Conservation (phyloP, 2,329 filamentous ascomycete species). For the Hypomyces rosellus region DNA sequence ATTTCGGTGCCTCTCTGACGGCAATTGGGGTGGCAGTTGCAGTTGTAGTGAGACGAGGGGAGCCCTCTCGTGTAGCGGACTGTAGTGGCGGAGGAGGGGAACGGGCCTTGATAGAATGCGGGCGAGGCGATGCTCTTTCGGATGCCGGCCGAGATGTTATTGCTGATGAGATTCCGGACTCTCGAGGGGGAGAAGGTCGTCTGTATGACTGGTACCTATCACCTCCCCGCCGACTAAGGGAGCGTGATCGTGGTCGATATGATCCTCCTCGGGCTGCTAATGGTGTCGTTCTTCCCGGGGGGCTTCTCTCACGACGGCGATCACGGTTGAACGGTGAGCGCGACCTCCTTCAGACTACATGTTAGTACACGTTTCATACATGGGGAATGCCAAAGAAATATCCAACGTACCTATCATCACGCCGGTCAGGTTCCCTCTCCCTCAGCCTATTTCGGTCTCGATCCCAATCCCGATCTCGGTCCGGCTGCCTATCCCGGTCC, state of each 20-base stretch:
- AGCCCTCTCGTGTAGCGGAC: slow-evolving; percentile 32
- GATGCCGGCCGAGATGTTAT: slow-evolving; percentile 46
- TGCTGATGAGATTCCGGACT: slow-evolving; percentile 44
- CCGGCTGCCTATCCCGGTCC: slow-evolving; percentile 27
- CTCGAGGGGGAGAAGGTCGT: slow-evolving; percentile 42
- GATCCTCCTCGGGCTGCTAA: slow-evolving; percentile 32
- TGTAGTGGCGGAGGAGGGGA: slow-evolving; percentile 34
- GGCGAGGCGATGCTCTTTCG: slow-evolving; percentile 47
- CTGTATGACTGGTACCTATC: slow-evolving; percentile 38
- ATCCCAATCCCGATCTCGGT: slow-evolving; percentile 27
- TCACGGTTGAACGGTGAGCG: slow-evolving; percentile 48
- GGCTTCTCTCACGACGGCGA: slow-evolving; percentile 33
- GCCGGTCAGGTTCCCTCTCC: slow-evolving; percentile 31
- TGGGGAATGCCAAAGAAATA: not conserved
- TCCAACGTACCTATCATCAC: slow-evolving; percentile 34
- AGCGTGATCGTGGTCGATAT: slow-evolving; percentile 50
- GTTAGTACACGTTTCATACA: slow-evolving; percentile 14
- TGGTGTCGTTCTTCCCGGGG: slow-evolving; percentile 22
- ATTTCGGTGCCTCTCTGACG: slow-evolving; percentile 23
- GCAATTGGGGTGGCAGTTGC: slow-evolving; percentile 18
- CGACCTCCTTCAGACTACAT: slow-evolving; percentile 42
- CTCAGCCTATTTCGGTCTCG: slow-evolving; percentile 23
- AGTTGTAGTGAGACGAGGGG: slow-evolving; percentile 23
- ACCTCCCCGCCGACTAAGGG: slow-evolving; percentile 41
- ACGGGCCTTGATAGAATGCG: slow-evolving; percentile 38